Percentiles rank a stretch among this genome's conserved stretches.
phyloP scores from a whole-genome alignment of 2,329 filamentous ascomycete species.

The Chalaropsis thielavioides region DNA sequence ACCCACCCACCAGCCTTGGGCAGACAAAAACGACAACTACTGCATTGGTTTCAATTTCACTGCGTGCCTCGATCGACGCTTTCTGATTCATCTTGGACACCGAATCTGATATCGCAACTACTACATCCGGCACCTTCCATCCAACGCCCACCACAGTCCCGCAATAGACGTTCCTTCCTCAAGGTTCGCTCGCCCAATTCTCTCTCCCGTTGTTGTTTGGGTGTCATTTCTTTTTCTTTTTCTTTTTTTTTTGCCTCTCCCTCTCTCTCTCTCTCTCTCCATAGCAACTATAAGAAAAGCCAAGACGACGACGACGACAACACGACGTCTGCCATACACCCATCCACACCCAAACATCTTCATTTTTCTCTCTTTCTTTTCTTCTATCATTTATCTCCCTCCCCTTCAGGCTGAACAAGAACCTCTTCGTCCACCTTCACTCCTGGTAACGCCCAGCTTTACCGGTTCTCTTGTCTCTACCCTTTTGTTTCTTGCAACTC shows the following conservation, averaged over 20 bases:
- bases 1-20: neutral
- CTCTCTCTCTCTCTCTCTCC: neutral
- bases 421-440: neutral
- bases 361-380: neutral
- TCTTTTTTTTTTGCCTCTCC: neutral
- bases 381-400: neutral
- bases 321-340: too few relatives aligned
- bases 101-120: constrained; percentile 3
- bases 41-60: neutral
- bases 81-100: neutral
- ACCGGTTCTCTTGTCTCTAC: neutral
- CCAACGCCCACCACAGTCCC: neutral
- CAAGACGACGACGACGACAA: neutral
- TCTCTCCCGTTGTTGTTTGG: neutral
- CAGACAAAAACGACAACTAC: constrained; percentile 1
- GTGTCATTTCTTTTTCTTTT: neutral
- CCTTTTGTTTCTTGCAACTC: neutral
- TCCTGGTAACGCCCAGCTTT: neutral
- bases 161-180: neutral
- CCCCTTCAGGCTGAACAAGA: neutral
- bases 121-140: neutral
- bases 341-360: neutral
- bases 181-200: neutral
- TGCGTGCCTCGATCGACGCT: constrained; percentile 1
- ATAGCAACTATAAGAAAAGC: neutral